Evolutionary conservation across 139 green algal genomes (phyloP).

Genomic region (Chlamydomonas sp.): DNA sequence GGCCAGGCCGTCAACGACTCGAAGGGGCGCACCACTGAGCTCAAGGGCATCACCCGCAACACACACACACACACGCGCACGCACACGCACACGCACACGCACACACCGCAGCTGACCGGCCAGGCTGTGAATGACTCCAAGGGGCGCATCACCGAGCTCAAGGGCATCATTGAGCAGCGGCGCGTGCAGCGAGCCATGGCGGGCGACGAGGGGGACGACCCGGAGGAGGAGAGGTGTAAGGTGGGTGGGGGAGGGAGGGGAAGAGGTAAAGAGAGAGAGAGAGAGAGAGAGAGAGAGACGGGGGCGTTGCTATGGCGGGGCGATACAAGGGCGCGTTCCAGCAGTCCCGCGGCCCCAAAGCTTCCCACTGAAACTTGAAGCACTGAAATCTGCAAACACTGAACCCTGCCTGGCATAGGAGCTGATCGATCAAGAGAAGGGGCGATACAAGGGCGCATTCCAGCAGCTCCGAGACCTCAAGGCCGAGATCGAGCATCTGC

Average conservation of each 20-base stretch:
- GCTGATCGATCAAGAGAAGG: constrained; percentile 71
- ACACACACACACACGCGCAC: constrained; percentile 2
- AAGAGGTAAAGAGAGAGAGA: too few relatives aligned
- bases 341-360: constrained; percentile 66
- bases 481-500: constrained; percentile 79
- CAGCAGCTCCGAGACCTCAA: constrained; percentile 66
- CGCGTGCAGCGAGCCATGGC: constrained; percentile 52
- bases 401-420: too few relatives aligned
- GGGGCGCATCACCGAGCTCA: constrained; percentile 52
- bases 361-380: too few relatives aligned
- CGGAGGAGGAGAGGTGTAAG: constrained; percentile 49
- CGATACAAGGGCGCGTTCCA: constrained; percentile 67
- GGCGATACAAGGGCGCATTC: constrained; percentile 65
- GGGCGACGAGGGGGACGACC: constrained; percentile 25
- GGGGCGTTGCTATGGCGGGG: neutral
- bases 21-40: too few relatives aligned
- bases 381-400: too few relatives aligned
- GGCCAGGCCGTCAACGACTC: neutral
- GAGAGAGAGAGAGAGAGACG: neutral
- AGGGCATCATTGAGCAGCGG: constrained; percentile 55
- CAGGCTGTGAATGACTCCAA: constrained; percentile 26
- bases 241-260: neutral
- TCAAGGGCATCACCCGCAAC: too few relatives aligned
- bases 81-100: constrained; percentile 4
- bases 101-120: neutral